Base-by-base conservation (phyloP, 1,139 yeast species). In the Yamadazyma trypodendri region DNA sequence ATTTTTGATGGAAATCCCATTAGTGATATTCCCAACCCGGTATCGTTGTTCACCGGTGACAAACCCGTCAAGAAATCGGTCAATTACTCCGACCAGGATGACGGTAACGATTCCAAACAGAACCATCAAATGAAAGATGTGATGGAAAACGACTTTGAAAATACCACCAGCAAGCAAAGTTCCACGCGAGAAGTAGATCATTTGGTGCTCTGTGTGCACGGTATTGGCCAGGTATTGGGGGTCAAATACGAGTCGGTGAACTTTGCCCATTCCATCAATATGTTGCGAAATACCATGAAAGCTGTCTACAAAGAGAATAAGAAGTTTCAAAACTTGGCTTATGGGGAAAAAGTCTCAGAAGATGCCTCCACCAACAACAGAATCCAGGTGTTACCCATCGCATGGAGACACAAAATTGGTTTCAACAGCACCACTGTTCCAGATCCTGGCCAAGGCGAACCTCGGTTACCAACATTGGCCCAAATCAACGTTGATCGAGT, bases 141-240 rank as follows among this genome's bases (percentile, higher is more conserved):
- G 34, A 58, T 80, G 45, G 81, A 77, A 46, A 58, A 69, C 6
- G 88, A 81, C 52, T 79, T 68, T 49, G 65, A 72, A 22, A 61
- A 61, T 28, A 68, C 68, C 16, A 59, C 62, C 9, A 58, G 58
- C 1, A 35, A 47, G 1, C 51, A 58, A 22, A 55, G 61, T 16
- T 63, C 73, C 4, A 60, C 69, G 28, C 63, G 95, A 42, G 68
- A 77, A 22, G 72, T 89, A 13, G 89, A 87, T 36, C 97, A 92
- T 60, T 62, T 92, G 39, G 77, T 90, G 2, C 66, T 92, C 13
- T 92, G 95, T 47, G 75, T 90, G 32, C 98, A 92, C 59, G 97
- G 98, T 0, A 87, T 92, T 45, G 97, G 97, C 1, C 98, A 92
- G 58, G 79, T 84, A 29, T 68, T 92, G 42, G 94, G 96, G 3